Evolutionary conservation across 192 early-diverging fungal species (phyloP).

Genomic region (Mortierella alpina): DNA sequence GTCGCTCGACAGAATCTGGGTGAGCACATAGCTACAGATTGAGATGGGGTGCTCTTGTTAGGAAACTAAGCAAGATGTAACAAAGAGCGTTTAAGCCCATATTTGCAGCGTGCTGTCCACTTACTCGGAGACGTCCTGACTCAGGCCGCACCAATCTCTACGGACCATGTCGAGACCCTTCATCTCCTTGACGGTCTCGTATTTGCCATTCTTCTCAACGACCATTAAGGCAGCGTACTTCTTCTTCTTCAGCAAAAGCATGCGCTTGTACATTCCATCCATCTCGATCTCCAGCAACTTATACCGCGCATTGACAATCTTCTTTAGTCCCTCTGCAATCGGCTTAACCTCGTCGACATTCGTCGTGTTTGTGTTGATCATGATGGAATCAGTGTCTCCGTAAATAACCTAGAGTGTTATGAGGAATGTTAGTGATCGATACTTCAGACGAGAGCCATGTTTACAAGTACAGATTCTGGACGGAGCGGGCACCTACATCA

Average conservation of each 20-base stretch:
- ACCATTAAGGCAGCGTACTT: constrained; percentile 94
- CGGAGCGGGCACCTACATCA: constrained; percentile 61
- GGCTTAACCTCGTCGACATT: constrained; percentile 79
- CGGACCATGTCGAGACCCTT: constrained; percentile 97
- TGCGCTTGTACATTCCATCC: constrained; percentile 90
- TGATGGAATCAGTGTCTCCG: constrained; percentile 99
- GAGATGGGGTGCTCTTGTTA: not conserved
- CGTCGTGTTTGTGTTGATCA: constrained; percentile 90
- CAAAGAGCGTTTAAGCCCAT: not conserved
- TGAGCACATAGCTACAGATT: constrained; percentile 68
- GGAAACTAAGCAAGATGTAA: constrained; percentile 10
- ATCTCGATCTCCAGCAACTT: constrained; percentile 96
- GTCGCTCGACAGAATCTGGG: constrained; percentile 62
- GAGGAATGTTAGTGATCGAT: not conserved
- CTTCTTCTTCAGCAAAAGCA: constrained; percentile 97
- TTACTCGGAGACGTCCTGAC: constrained; percentile 88
- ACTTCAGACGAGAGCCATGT: too few species aligned
- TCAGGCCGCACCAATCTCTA: constrained; percentile 97
- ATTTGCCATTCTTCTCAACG: constrained; percentile 65
- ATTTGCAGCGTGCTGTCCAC: not conserved
- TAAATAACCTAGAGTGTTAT: constrained; percentile 83
- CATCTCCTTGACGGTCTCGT: constrained; percentile 73
- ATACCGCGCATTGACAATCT: constrained; percentile 91
- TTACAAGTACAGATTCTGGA: too few species aligned
- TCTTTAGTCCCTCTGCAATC: constrained; percentile 85